Conservation (phyloP, 208 protist species). For the Crithidia expoeki region DNA sequence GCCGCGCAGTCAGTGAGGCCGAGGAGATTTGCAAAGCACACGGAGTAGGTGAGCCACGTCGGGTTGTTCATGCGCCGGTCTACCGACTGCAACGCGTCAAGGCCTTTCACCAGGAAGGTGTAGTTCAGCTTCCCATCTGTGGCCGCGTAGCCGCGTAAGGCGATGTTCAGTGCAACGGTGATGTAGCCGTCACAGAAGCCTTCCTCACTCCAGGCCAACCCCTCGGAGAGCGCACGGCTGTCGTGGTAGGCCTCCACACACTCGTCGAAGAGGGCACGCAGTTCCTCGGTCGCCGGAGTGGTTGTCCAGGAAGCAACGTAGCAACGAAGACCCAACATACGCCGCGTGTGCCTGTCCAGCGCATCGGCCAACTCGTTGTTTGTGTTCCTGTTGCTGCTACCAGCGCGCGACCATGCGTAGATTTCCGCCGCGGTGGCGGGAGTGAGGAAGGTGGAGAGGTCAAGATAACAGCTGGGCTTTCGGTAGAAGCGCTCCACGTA, state of each 20-base stretch:
- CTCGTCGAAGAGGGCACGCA: constrained; percentile 47
- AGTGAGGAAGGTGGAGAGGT: constrained; percentile 84
- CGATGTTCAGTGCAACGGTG: constrained; percentile 68
- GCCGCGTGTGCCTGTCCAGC: constrained; percentile 50
- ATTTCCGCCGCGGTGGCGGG: constrained; percentile 46
- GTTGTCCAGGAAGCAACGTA: constrained; percentile 67
- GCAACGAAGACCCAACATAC: constrained; percentile 78
- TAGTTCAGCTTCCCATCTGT: constrained; percentile 25
- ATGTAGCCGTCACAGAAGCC: constrained; percentile 87
- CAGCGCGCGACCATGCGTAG: constrained; percentile 58
- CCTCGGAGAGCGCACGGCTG: constrained; percentile 52
- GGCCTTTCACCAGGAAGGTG: constrained; percentile 48
- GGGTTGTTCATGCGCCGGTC: constrained; percentile 83
- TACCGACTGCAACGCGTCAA: constrained; percentile 56
- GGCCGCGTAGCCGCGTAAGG: constrained; percentile 64
- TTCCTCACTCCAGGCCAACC: constrained; percentile 84
- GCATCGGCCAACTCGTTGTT: neutral
- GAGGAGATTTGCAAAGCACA: constrained; percentile 71
- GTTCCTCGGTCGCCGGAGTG: constrained; percentile 33
- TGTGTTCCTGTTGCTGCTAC: neutral
- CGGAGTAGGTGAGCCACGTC: constrained; percentile 73
- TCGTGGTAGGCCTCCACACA: constrained; percentile 54
- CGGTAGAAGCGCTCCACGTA: constrained; percentile 81
- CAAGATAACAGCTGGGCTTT: constrained; percentile 82
- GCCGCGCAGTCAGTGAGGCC: constrained; percentile 68